Evolutionary conservation across 371 early-diverging fungal species (phyloP), one percentile per base, ranked within the genome.

Genomic region (Mortierella sp.): DNA sequence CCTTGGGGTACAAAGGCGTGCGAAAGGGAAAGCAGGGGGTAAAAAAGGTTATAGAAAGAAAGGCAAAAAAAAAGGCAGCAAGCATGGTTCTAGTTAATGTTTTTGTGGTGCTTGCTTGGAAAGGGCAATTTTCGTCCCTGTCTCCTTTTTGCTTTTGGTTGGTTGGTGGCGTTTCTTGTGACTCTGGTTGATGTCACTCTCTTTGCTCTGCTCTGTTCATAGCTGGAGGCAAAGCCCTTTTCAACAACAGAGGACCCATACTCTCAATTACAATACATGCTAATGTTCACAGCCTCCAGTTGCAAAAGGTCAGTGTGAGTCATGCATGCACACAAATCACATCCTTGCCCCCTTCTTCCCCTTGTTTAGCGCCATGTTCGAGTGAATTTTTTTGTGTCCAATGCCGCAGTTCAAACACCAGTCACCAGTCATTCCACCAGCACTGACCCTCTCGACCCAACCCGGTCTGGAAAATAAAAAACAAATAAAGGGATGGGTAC

Each of bases 161-260:
- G 8, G 38, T 68, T 68, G 68, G 68, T 68, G 68, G 68, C 41
- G 68, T 68, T 68, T 68, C 68, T 68, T 24, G 24, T 41, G 68
- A 18, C 63, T 32, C 27, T 14, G 29, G 16, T 63, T 14, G 21
- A 21, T 14, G 32, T 4, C 14, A 60, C 11, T 27, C 32, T 12
- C 41, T 6, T 41, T 41, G 41, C 41, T 41, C 27, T 12, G 11
- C 56, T 10, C 12, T 27, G 27, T n/a, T 21, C 27, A 56, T 7
- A 18, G 35, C 10, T 41, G 68, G 41, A 68, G 68, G 68, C 68
- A 38, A 68, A 68, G 68, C 68, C 24, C 24, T 68, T 24, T 60
- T 60, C 35, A 32, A 60, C 4, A 56, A 56, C 29, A 2, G 32
- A 32, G 32, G 32, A n/a, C 11, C 29, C 14, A 3, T 11, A 29